Percentiles rank a stretch among this genome's conserved stretches.
Evolutionary conservation across 345 rosid species (phyloP).

Genomic region (Turritis glabra): DNA sequence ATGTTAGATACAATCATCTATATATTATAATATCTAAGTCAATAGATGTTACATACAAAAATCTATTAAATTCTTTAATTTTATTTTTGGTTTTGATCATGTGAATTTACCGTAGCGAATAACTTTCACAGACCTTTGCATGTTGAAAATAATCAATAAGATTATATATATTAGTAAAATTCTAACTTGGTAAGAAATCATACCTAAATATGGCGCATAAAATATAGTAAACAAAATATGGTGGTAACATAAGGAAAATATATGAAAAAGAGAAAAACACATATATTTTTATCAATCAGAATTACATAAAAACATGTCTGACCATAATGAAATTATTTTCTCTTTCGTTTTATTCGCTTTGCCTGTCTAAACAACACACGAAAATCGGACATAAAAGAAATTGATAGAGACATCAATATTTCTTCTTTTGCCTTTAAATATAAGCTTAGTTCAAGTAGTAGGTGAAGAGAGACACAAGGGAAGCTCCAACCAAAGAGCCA

Average conservation of each 20-base stretch:
- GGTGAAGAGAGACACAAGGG: slow-evolving; percentile 60
- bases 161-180: too few species aligned
- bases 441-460: slow-evolving; percentile 52
- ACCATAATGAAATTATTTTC: slow-evolving; percentile 17
- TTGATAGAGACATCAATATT: slow-evolving; percentile 8
- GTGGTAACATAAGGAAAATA: not conserved
- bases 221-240: not conserved
- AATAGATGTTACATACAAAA: too few species aligned
- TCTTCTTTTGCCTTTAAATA: not conserved
- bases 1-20: too few species aligned
- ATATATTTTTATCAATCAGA: slow-evolving; percentile 28
- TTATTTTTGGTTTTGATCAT: too few species aligned
- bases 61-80: too few species aligned
- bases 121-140: too few species aligned
- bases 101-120: too few species aligned
- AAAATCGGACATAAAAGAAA: slow-evolving; percentile 18
- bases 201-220: not conserved
- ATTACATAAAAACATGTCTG: slow-evolving; percentile 8
- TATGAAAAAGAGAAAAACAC: not conserved
- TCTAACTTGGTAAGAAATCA: not conserved
- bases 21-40: too few species aligned
- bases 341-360: slow-evolving; percentile 26
- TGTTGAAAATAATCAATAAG: too few species aligned
- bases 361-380: slow-evolving; percentile 27
- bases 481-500: slow-evolving; percentile 64